Evolutionary conservation across 2,329 filamentous ascomycete species (phyloP).

Genomic region (Cladosporium phlei): DNA sequence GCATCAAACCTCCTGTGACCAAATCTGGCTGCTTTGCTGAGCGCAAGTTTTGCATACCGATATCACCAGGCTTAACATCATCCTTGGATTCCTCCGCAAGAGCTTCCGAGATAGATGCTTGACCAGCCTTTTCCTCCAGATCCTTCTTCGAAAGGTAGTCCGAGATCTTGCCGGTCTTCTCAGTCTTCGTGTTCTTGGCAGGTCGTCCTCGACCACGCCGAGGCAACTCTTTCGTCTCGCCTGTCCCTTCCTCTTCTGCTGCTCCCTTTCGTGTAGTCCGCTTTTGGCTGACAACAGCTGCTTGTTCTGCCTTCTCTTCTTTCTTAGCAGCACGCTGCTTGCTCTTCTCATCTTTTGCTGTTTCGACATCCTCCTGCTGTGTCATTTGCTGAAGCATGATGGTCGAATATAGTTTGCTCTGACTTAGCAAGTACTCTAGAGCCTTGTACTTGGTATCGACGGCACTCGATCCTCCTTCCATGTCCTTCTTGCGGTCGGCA

Average conservation of each 20-base stretch:
- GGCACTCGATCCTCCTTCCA: constrained; percentile 41
- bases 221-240: constrained; percentile 7
- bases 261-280: constrained; percentile 39
- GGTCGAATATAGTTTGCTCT: constrained; percentile 49
- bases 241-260: constrained; percentile 20
- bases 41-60: constrained; percentile 63
- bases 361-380: constrained; percentile 46
- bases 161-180: constrained; percentile 46
- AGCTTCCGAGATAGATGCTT: constrained; percentile 53
- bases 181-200: constrained; percentile 29
- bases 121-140: constrained; percentile 48
- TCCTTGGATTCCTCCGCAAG: constrained; percentile 56
- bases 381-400: constrained; percentile 53
- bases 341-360: constrained; percentile 42
- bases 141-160: constrained; percentile 59
- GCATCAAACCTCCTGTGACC: constrained; percentile 83
- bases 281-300: constrained; percentile 43
- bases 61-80: constrained; percentile 54
- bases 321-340: constrained; percentile 41
- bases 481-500: constrained; percentile 42
- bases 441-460: constrained; percentile 50
- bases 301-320: constrained; percentile 45
- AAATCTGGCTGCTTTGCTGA: constrained; percentile 83
- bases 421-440: constrained; percentile 48
- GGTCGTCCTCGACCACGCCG: constrained; percentile 31